Evolutionary conservation across 1,284 basidiomycete species (phyloP).

Genomic region (Neotropicomus parvogracilis): DNA sequence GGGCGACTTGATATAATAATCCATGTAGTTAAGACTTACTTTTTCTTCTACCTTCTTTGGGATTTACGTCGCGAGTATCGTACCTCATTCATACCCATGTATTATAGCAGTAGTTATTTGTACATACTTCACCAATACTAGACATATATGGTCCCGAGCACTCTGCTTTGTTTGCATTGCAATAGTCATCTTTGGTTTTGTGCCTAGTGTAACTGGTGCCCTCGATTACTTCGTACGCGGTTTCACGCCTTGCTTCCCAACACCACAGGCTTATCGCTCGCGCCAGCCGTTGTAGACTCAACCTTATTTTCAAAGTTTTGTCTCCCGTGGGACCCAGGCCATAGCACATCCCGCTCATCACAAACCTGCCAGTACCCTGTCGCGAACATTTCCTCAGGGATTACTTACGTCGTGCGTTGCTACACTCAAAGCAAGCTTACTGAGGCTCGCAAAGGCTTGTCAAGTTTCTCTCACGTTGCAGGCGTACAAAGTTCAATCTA

Average conservation of each 20-base stretch:
- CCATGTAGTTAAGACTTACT: neutral
- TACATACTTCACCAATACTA: neutral
- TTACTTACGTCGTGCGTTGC: neutral
- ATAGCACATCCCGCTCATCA: neutral
- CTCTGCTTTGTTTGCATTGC: too few relatives aligned
- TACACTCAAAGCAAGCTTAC: neutral
- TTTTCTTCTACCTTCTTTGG: neutral
- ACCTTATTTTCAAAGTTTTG: neutral
- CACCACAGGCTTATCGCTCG: neutral
- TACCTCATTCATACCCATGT: constrained; percentile 2
- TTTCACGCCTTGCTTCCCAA: neutral
- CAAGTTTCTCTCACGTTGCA: neutral
- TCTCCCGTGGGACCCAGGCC: neutral
- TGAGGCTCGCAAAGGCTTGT: neutral
- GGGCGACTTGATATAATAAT: constrained; percentile 1
- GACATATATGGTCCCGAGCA: too few relatives aligned
- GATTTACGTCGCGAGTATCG: neutral
- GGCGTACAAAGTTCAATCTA: constrained; percentile 9
- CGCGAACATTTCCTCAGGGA: neutral
- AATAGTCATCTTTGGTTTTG: too few relatives aligned
- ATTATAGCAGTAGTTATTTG: constrained; percentile 10
- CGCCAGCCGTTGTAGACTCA: neutral
- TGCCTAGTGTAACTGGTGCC: neutral
- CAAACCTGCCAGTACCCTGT: too few relatives aligned
- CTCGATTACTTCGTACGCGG: neutral